Base-by-base conservation (phyloP, 2,329 filamentous ascomycete species). In the Aureobasidium sp. region DNA sequence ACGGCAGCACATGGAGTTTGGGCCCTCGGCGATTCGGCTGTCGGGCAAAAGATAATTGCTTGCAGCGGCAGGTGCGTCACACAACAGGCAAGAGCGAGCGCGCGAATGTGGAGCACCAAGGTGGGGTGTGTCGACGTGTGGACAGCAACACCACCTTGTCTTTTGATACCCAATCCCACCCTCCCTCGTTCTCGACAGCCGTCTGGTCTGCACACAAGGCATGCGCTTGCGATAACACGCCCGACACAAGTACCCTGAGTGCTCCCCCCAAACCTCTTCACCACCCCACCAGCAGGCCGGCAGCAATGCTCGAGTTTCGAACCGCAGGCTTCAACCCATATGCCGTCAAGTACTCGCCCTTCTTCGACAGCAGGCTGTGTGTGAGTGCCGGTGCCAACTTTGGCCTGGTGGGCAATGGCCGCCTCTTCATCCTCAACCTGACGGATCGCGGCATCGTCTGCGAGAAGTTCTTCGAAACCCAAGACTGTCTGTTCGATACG, bases 331-430 rank as follows among this genome's bases (percentile, higher is more conserved):
- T 85, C 81, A 96, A 97, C 74, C 92, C 92, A 69, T 96, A 95
- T 77, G 90, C 89, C 67, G 91, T 96, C 75, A 96, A 96, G 77
- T 99, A 97, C 80, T 97, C 93, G 60, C 94, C 94, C 7, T 99
- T 96, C 79, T 95, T 95, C 78, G 94, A 97, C 78, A 94, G 89
- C 66, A 86, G 92, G 64, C 85, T 99, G 65, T 93, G 93, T 61
- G 91, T 96, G 68, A 89, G 90, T 31, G 83, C 89, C 1, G 88
- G 91, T n/a, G 85, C 93, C 65, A 97, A 99, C 79, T 99, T 94
- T 76, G 94, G 94, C 40, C 88, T 99, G 40, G 93, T 99, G 37
- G 94, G 94, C 50, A 99, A 99, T 78, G 94, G 94, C 11, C 85
- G 92, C 45, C 77, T 97, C 0, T 97, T 89, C 70, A 85, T 93